phyloP scores from a whole-genome alignment of 345 rosid species.

The Syzygium jambos region DNA sequence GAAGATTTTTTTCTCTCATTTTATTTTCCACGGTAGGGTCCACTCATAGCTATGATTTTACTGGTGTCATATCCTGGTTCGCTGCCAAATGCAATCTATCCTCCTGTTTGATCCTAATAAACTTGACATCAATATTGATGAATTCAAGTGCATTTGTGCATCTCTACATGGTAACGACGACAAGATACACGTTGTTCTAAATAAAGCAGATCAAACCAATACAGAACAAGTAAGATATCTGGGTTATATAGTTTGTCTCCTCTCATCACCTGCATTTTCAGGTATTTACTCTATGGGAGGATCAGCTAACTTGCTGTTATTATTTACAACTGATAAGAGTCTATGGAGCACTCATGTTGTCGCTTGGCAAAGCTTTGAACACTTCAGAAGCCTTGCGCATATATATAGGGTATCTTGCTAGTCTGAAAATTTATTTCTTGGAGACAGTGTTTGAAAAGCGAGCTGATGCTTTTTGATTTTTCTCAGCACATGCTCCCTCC shows the following conservation, averaged over 20 bases:
- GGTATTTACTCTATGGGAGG: neutral
- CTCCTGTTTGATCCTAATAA: constrained; percentile 96
- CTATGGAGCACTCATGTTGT: constrained; percentile 97
- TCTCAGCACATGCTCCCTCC: neutral
- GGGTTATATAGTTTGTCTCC: neutral
- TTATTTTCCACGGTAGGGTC: no score
- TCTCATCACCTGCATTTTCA: neutral
- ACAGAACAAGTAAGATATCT: constrained; percentile 57
- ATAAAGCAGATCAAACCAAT: constrained; percentile 92
- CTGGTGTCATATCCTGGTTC: constrained; percentile 90
- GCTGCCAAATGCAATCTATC: constrained; percentile 87
- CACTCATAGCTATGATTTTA: constrained; percentile 77
- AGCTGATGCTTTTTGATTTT: neutral
- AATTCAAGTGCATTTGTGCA: constrained; percentile 81
- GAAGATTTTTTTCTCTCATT: no score
- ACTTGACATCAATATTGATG: constrained; percentile 75
- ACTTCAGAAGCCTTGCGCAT: constrained; percentile 90
- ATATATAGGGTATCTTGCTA: constrained; percentile 61
- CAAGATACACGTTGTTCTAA: constrained; percentile 86
- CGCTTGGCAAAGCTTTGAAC: constrained; percentile 84
- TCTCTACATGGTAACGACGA: constrained; percentile 82
- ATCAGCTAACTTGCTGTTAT: neutral
- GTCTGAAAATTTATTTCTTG: neutral
- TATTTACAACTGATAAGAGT: constrained; percentile 78
- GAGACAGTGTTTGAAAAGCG: neutral